Evolutionary conservation across 2,329 filamentous ascomycete species (phyloP).

Genomic region (Trichoderma koningiopsis): DNA sequence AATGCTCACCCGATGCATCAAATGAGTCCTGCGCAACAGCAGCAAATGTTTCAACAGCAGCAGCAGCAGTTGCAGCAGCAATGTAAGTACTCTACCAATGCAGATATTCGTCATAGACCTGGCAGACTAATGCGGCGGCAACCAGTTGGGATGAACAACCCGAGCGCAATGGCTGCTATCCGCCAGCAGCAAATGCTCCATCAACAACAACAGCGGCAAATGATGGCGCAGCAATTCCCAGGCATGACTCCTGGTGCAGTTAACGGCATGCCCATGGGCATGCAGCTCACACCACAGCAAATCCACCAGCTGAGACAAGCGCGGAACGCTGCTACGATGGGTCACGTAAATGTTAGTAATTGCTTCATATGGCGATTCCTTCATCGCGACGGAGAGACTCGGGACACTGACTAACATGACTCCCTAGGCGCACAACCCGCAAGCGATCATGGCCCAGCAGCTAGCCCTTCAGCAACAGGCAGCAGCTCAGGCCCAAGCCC

Average conservation of each 20-base stretch:
- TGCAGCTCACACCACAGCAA: slow-evolving; percentile 54
- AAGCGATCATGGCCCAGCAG: slow-evolving; percentile 50
- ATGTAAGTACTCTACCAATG: slow-evolving; percentile 34
- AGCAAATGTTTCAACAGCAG: slow-evolving; percentile 60
- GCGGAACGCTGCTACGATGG: slow-evolving; percentile 40
- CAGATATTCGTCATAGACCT: not conserved
- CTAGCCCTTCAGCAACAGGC: slow-evolving; percentile 48
- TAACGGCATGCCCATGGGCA: slow-evolving; percentile 54
- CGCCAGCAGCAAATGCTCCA: slow-evolving; percentile 58
- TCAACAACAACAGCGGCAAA: slow-evolving; percentile 57
- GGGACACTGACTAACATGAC: not conserved
- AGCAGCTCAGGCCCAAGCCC: slow-evolving; percentile 41
- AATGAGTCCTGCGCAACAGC: slow-evolving; percentile 62
- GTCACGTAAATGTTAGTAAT: slow-evolving; percentile 43
- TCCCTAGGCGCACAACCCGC: slow-evolving; percentile 36
- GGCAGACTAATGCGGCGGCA: slow-evolving; percentile 26
- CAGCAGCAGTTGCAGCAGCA: slow-evolving; percentile 41
- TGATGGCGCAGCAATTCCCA: slow-evolving; percentile 59
- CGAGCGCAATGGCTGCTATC: slow-evolving; percentile 44
- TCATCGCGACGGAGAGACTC: not conserved
- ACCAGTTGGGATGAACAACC: slow-evolving; percentile 40
- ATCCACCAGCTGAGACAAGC: slow-evolving; percentile 51
- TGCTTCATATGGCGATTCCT: not conserved
- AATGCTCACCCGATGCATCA: slow-evolving; percentile 74
- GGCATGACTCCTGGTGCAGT: slow-evolving; percentile 49